Percentiles rank a stretch among this genome's conserved stretches.
Evolutionary conservation across 192 early-diverging fungal genomes (phyloP).

Genomic region (Linderina pennispora): DNA sequence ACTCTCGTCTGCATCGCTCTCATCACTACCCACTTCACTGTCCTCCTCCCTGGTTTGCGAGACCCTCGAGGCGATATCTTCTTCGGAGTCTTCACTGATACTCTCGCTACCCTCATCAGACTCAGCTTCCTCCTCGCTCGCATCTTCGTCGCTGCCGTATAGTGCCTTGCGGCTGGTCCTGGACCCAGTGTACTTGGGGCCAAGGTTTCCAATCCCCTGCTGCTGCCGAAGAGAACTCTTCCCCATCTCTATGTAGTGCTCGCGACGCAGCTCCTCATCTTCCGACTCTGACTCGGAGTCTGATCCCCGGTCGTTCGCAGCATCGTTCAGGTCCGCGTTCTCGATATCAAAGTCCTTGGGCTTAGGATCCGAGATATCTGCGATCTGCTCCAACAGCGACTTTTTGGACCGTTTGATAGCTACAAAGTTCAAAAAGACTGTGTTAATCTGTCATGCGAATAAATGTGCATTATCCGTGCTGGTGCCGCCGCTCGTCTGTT

Average conservation of each 20-base stretch:
- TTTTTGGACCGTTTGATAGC: conserved; percentile 26
- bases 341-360: conserved; percentile 67
- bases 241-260: conserved; percentile 66
- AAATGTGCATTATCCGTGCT: too few species aligned
- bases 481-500: too few species aligned
- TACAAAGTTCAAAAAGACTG: conserved; percentile 5
- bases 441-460: too few species aligned
- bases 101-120: conserved; percentile 2
- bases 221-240: conserved; percentile 60
- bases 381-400: conserved; percentile 42
- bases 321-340: conserved; percentile 48
- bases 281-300: conserved; percentile 47
- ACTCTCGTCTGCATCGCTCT: conserved; percentile 6
- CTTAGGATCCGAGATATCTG: conserved; percentile 41
- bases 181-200: conserved; percentile 68
- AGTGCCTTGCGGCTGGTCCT: conserved; percentile 59
- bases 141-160: conserved; percentile 46
- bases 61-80: too few species aligned
- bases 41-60: too few species aligned
- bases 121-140: conserved; percentile 21
- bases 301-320: conserved; percentile 43
- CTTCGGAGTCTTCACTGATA: conserved; percentile 24
- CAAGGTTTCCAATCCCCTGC: conserved; percentile 57
- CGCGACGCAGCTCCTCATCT: conserved; percentile 49
- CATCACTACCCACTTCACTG: too few species aligned